A percentile compares a stretch with the other conserved stretches of the same genome.
phyloP scores from a whole-genome alignment of 176 grass and related monocot species.

The Paspalum notatum region DNA sequence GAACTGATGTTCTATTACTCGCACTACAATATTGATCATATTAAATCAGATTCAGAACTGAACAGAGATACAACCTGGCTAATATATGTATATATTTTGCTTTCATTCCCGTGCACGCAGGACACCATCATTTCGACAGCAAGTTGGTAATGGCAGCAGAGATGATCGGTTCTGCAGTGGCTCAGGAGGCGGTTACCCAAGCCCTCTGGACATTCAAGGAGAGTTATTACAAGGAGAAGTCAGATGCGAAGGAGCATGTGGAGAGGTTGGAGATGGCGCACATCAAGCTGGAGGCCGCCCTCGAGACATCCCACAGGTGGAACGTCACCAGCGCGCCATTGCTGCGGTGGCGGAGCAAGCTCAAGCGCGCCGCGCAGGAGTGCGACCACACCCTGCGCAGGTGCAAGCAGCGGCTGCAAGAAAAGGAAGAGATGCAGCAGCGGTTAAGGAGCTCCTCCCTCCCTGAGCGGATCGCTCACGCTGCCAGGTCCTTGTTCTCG shows the following conservation, averaged over 20 bases:
- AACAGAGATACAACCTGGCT: too few relatives aligned
- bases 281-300: conserved; percentile 16
- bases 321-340: background rate
- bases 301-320: background rate
- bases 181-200: too few relatives aligned
- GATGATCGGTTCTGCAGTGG: too few relatives aligned
- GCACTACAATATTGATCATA: too few relatives aligned
- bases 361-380: conserved; percentile 5
- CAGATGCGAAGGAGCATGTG: background rate
- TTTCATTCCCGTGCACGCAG: too few relatives aligned
- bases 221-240: background rate
- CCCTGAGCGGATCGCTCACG: background rate
- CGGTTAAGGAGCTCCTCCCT: background rate
- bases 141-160: too few relatives aligned
- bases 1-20: too few relatives aligned
- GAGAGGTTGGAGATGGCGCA: conserved; percentile 31
- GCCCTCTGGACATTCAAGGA: too few relatives aligned
- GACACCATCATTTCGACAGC: too few relatives aligned
- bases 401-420: background rate
- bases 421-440: background rate
- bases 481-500: background rate
- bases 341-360: conserved; percentile 23
- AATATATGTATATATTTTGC: too few relatives aligned
- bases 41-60: too few relatives aligned
- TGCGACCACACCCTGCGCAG: background rate